Evolutionary conservation across 2,329 filamentous ascomycete genomes (phyloP).

Genomic region (Fusarium goolgardi): DNA sequence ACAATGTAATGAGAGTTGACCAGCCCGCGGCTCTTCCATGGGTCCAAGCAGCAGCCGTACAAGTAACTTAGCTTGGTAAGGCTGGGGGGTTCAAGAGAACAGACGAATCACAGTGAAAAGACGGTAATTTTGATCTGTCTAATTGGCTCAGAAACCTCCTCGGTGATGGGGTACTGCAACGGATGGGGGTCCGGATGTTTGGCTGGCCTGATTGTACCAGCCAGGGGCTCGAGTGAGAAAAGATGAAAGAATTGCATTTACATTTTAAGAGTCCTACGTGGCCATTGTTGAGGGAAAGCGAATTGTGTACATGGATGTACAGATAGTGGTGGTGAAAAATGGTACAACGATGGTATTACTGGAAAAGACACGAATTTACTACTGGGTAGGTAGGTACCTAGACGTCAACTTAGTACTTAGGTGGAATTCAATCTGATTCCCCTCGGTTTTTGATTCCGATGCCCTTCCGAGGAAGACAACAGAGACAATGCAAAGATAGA

Average conservation of each 20-base stretch:
- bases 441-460: slow-evolving; percentile 14
- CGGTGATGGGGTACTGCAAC: slow-evolving; percentile 1
- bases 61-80: slow-evolving; percentile 24
- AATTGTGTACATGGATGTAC: not conserved
- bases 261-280: slow-evolving; percentile 18
- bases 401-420: not conserved
- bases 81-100: slow-evolving; percentile 6
- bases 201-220: slow-evolving; percentile 43
- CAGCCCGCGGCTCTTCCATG: slow-evolving; percentile 15
- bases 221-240: slow-evolving; percentile 25
- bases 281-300: slow-evolving; percentile 7
- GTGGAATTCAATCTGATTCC: not conserved
- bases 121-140: slow-evolving; percentile 47
- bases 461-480: slow-evolving; percentile 21
- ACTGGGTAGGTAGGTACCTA: not conserved
- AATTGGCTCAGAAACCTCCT: slow-evolving; percentile 44
- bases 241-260: not conserved
- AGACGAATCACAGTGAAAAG: slow-evolving; percentile 44
- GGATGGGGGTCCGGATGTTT: slow-evolving; percentile 46
- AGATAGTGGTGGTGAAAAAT: not conserved
- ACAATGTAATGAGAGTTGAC: slow-evolving; percentile 8
- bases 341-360: not conserved
- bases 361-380: not conserved
- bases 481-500: slow-evolving; percentile 14
- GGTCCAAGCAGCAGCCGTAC: slow-evolving; percentile 14